Evolutionary conservation across 2,329 filamentous ascomycete species (phyloP), one percentile per base, ranked within the genome.

Genomic region (Trichoderma sp.): DNA sequence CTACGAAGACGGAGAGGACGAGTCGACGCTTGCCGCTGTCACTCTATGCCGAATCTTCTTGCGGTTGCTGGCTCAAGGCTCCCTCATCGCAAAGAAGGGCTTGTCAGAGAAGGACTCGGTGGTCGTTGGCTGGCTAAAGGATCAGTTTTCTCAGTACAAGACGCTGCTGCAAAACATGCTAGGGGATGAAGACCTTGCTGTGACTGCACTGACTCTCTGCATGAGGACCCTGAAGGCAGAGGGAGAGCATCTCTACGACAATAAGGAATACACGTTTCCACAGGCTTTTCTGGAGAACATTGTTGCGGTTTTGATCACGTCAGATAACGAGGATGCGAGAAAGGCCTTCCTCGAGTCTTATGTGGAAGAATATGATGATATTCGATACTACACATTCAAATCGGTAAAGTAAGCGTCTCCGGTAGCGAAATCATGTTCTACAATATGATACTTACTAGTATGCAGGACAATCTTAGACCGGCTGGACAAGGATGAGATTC

Each of bases 161-260:
- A 78, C 81, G 32, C 78, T 85, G 4, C 79, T 97, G 48, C 73
- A 90, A 32, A 78, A 79, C 3, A 84, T 92, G 71, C 81, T 97
- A 54, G 79, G 80, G 66, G 84, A 87, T 13, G 86, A 90, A 69
- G 82, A 86, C 4, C 80, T 88, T n/a, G 88, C 92, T 70, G 84
- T 86, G 52, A 92, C 91, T 17, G 90, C 88, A 12, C 80, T 98
- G 73, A 92, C 90, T 0, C 81, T 97, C 58, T 86, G 89, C 67
- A 96, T 97, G 93, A 89, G 91, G 66, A 79, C 96, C 57, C 81
- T 97, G 71, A 95, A 96, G 81, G 90, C 91, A 60, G 92, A 97
- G 76, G 89, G 86, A 19, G 86, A 87, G 70, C 81, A 87, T 73
- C 76, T 89, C 39, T 84, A 84, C 66, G 85, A 85, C 67, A 86